Evolutionary conservation across 495 filamentous ascomycete genomes (phyloP).

Genomic region (Aspergillus ostianus): DNA sequence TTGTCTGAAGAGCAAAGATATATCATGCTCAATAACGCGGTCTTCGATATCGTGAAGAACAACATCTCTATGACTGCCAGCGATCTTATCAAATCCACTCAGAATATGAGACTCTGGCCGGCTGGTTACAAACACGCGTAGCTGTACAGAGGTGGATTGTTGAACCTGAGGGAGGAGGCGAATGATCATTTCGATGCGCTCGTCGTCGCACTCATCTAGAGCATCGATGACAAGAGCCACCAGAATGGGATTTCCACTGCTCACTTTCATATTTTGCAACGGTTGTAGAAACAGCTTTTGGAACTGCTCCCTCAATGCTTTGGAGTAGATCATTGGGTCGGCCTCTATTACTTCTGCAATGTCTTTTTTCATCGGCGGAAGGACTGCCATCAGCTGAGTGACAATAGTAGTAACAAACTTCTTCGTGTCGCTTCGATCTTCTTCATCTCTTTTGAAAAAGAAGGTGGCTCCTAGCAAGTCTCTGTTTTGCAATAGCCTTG

Average conservation of each 20-base stretch:
- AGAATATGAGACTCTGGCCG: slow-evolving; percentile 44
- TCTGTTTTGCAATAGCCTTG: neutral
- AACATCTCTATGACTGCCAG: slow-evolving; percentile 10
- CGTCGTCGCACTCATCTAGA: slow-evolving; percentile 46
- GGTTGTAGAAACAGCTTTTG: slow-evolving; percentile 43
- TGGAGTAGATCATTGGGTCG: slow-evolving; percentile 5
- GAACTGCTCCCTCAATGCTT: slow-evolving; percentile 41
- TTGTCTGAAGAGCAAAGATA: slow-evolving; percentile 20
- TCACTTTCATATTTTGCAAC: slow-evolving; percentile 12
- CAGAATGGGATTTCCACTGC: slow-evolving; percentile 13
- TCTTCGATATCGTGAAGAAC: slow-evolving; percentile 15
- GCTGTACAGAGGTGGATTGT: slow-evolving; percentile 2
- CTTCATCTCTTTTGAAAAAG: slow-evolving; percentile 4
- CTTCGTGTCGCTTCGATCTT: neutral
- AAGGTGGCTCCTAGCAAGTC: neutral
- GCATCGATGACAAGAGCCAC: slow-evolving; percentile 50
- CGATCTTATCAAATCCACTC: slow-evolving; percentile 18
- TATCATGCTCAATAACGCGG: slow-evolving; percentile 21
- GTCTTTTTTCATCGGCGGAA: neutral
- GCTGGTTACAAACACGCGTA: slow-evolving; percentile 32
- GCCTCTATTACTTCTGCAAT: neutral
- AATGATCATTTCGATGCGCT: slow-evolving; percentile 42
- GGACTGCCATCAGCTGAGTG: neutral
- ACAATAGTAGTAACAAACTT: neutral
- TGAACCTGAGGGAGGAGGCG: slow-evolving; percentile 22